Evolutionary conservation across 2,329 filamentous ascomycete genomes (phyloP), one percentile per base, ranked within the genome.

Genomic region (Fusarium annulatum): DNA sequence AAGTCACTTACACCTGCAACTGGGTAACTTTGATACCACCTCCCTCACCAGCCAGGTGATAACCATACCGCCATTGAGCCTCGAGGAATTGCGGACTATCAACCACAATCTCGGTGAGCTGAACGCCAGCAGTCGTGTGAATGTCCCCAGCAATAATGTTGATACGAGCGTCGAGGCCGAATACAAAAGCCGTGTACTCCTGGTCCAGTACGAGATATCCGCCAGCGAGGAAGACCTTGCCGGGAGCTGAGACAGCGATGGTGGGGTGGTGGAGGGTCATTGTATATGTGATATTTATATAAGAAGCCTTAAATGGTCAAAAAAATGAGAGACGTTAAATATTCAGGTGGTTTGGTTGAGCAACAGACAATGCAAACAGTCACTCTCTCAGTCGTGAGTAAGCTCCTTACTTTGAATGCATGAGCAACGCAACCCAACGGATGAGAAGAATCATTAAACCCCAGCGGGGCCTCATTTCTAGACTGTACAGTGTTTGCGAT

Each of bases 141-240:
- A 91, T 89, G 72, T 87, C 85, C 56, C 85, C 83, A 14, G 90
- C 88, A 66, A 92, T 80, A 68, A 92, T 88, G 75, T 91, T 91
- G 84, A 94, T 91, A 72, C 91, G 86, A 49, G 91, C 90, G 78
- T 89, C 89, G 64, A 93, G 88, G 36, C 91, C 91, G 78, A 92
- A 88, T 69, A 94, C 88, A 61, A 94, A 84, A 34, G 92, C 96
- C 7, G 93, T 96, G 83, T 98, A 95, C 69, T 89, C 86, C 69
- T 94, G 91, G 85, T 98, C 96, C 51, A 99, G 91, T 28, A 98
- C 96, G 51, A 98, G 91, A 83, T 98, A 99, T 70, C 96, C 96
- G 72, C 96, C 96, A 8, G 96, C 94, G 61, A 98, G 89, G 73
- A 99, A 89, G 69, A 99, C 96, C 86, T 99, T 99, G 77, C 96